phyloP scores from a whole-genome alignment of 2,329 filamentous ascomycete genomes.

The Ceratocystis albifundus region DNA sequence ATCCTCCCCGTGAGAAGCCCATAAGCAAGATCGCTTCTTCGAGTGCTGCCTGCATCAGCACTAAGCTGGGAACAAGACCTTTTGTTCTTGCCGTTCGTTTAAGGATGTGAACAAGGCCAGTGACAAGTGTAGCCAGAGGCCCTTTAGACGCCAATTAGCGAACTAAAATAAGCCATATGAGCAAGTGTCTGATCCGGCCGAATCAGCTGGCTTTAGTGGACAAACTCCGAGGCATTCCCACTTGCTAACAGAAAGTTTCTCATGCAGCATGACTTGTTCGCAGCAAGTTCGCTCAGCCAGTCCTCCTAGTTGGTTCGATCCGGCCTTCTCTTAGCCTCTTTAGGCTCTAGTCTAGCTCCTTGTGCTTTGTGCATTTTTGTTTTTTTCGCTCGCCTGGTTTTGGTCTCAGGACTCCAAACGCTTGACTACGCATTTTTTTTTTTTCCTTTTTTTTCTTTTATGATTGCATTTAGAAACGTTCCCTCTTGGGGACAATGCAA shows the following conservation, averaged over 20 bases:
- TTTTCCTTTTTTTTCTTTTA: too few species aligned
- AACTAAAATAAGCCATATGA: neutral
- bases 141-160: neutral
- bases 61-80: slow-evolving; percentile 4
- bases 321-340: slow-evolving; percentile 6
- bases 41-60: neutral
- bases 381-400: neutral
- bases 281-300: neutral
- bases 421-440: neutral
- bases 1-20: neutral
- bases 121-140: neutral
- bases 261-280: neutral
- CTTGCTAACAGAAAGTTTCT: neutral
- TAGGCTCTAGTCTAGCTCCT: neutral
- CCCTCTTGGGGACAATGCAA: neutral
- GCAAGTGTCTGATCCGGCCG: neutral
- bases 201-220: neutral
- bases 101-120: neutral
- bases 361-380: slow-evolving; percentile 4
- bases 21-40: neutral
- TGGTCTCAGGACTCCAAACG: neutral
- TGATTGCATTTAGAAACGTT: neutral
- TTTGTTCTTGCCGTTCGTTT: neutral
- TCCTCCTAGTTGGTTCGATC: neutral
- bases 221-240: neutral